Evolutionary conservation across 2,329 filamentous ascomycete species (phyloP), one percentile per base, ranked within the genome.

Genomic region (Mycosphaerella sp.): DNA sequence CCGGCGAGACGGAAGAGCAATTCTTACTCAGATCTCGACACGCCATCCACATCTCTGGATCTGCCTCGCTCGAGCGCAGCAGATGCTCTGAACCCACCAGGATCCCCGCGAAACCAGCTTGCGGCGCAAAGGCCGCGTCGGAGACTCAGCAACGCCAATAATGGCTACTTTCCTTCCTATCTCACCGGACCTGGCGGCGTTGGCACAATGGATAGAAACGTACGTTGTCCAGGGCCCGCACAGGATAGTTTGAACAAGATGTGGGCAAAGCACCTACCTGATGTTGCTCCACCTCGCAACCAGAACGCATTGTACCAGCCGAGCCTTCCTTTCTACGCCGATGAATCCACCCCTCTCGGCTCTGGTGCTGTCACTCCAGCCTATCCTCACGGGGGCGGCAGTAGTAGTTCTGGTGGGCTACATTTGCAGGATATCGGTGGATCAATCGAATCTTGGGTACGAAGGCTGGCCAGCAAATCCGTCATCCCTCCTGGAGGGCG

Each of bases 121-220:
- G 62, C 70, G 10, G 66, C 68, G 1, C 64, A 67, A 39, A 74
- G 71, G 60, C 68, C 76, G 58, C 67, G 69, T 40, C 68, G 68
- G 34, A 65, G 68, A 31, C 65, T 64, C 21, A 70, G 70, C 11
- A 73, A 68, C 59, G 74, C 70, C 45, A 64, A 66, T 38, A 71
- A 64, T 49, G 61, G 70, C 64, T 67, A 70, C 61, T 72, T 65
- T 66, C 73, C 59, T 56, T 69, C 59, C 38, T 70, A 87, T 75
- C 84, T 96, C 70, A 81, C 85, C 41, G 87, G 89, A 1, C 89
- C 92, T 2, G 92, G 92, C 17, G 92, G 90, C 11, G 89, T 97
- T 1, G 92, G 92, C 6, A 90, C 89, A 0, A 80, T 97, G 69
- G 80, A 79, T 34, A 81, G 80, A 62, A 83, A 81, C 60, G 83